Evolutionary conservation across 164 flowering plant genomes (phyloP), one percentile per base, ranked within the genome.

Genomic region (Chimonanthus praecox): DNA sequence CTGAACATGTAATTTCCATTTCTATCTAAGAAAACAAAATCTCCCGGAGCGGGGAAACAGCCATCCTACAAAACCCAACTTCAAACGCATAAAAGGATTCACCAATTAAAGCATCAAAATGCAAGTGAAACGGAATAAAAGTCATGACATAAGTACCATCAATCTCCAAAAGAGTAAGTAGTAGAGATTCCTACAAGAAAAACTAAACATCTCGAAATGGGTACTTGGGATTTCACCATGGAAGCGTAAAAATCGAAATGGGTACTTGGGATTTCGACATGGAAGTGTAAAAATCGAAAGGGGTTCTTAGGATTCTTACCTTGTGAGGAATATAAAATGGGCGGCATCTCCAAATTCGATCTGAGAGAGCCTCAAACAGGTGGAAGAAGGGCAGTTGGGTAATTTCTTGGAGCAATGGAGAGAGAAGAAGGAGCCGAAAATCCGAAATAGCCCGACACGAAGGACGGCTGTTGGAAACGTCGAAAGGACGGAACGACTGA

Each of bases 261-360:
- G 20, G 46, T 66, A 10, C 68, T 66, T 66, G 48, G 13, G 47
- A 66, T 66, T 66, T 15, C 16, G 6, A 6, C 16, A 9, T 43
- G 6, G 11, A 44, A 66, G 45, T 16, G 45, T 6, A 47, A 66
- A 66, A 66, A 44, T 44, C 47, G 48, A 66, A 44, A 66, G 15
- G 48, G 68, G 47, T 66, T 11, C 18, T 44, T 45, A 47, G 16
- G 47, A 66, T 66, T 66, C 46, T 66, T 43, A 66, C 68, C 68
- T 66, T 4, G 7, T 8, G 49, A 66, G 16, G 48, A 66, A 44
- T 13, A 45, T 8, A 10, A 10, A 4, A 66, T 7, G 45, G 9
- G 4, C 3, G 21, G 15, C 46, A 66, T 66, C 68, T 33, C 4
- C 4, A n/a, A 44, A 44, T 66, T 66, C 68, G 45, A 66, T n/a